Evolutionary conservation across 2,329 filamentous ascomycete species (phyloP), one percentile per base, ranked within the genome.

Genomic region (Aspergillus luchuensis): DNA sequence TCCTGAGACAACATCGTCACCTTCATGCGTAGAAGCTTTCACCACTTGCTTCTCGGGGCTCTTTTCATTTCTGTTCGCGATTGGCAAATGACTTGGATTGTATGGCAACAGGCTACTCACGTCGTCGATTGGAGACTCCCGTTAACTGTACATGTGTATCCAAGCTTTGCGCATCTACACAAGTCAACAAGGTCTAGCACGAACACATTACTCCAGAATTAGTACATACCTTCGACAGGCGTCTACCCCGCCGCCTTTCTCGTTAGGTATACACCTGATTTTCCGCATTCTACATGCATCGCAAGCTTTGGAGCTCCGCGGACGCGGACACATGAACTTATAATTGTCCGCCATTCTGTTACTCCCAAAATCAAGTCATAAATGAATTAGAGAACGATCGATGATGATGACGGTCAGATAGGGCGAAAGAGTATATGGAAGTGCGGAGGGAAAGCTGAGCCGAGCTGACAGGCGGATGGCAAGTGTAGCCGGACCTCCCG

Each of bases 401-500:
- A 43, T 43, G 38, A 8, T 45, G 25, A 43, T 45, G 15, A n/a
- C 23, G 13, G 36, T 50, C 47, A 50, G 28, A 17, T 10, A 23
- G 5, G 38, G 36, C 38, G n/a, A 23, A 30, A 19, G 8, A 21
- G 17, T 55, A 45, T 17, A 11, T 8, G 23, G 19, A 30, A n/a
- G 11, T 17, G 52, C 52, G 52, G 52, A 5, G 23, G 52, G 52
- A 45, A 55, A 55, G 4, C 11, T 1, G 0, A 55, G n/a, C 13
- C 52, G 52, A 55, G n/a, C 21, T 5, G 23, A 23, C 15, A 6
- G 30, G 23, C 52, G 52, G 52, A 55, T 43, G 52, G 38, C 38
- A 55, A n/a, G 52, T 55, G 45, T 55, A 43, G 38, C 52, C 52
- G 52, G n/a, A 23, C 13, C 6, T 19, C 39, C 49, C 25, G n/a